These are phyloP conservation scores for Penicillium angulare DNA, from an alignment of 495 filamentous ascomycete genomes.

Conservation along the genomic window DNA sequence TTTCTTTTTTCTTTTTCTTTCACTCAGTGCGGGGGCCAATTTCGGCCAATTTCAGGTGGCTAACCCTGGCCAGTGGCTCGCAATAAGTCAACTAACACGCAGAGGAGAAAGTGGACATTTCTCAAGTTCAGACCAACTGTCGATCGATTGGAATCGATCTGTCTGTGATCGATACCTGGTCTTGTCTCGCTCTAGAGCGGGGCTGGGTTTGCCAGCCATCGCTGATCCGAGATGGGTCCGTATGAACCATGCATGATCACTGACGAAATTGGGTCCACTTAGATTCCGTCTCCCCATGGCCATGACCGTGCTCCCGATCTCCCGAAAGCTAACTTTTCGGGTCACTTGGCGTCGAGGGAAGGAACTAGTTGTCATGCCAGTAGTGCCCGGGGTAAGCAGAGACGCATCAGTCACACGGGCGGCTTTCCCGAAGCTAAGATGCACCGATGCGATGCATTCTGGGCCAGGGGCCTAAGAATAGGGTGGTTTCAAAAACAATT, in stretches of 20 bases:
- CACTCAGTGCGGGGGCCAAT: neutral
- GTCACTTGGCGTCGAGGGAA: neutral
- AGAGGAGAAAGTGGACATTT: slow-evolving; percentile 2
- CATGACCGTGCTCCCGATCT: slow-evolving; percentile 10
- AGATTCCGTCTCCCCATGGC: slow-evolving; percentile 2
- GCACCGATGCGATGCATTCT: neutral
- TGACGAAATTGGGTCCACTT: slow-evolving; percentile 17
- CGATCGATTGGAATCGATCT: slow-evolving; percentile 16
- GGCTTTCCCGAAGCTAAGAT: neutral
- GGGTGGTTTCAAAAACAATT: neutral
- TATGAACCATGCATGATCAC: slow-evolving; percentile 13
- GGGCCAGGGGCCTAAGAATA: neutral
- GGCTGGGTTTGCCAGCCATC: slow-evolving; percentile 9
- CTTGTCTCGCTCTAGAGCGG: slow-evolving; percentile 5
- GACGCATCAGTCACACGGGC: neutral
- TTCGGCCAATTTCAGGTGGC: neutral
- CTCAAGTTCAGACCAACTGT: slow-evolving; percentile 10
- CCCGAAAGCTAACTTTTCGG: slow-evolving; percentile 1
- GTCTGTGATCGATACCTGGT: neutral
- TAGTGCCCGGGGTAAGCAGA: neutral
- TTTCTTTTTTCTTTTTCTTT: no score
- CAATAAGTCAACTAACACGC: neutral
- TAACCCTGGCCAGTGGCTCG: neutral
- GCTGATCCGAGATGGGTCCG: slow-evolving; percentile 9
- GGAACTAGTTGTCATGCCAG: neutral